These are phyloP conservation scores for Camellia oleifera DNA, from an alignment of 179 eudicot genomes.

Conservation along the genomic window DNA sequence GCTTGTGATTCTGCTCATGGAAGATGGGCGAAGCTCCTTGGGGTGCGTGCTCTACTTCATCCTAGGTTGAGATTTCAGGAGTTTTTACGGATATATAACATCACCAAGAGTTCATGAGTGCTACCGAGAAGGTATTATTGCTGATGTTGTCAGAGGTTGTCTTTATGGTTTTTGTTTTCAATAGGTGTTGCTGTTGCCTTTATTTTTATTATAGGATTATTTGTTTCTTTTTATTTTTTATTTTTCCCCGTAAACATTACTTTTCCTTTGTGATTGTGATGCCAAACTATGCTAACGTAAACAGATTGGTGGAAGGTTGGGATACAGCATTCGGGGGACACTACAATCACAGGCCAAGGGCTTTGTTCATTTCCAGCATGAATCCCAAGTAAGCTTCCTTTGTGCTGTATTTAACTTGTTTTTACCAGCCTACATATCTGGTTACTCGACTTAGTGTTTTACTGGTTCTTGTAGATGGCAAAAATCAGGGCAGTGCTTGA, in stretches of 20 bases:
- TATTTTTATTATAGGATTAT: background rate
- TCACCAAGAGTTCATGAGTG: conserved; percentile 87
- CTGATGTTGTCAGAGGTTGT: background rate
- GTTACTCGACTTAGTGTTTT: conserved; percentile 16
- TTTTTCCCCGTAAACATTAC: conserved; percentile 1
- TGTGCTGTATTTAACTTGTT: conserved; percentile 17
- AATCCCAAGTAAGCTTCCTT: conserved; percentile 70
- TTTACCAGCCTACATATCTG: background rate
- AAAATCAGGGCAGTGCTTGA: conserved; percentile 90
- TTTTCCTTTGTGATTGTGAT: conserved; percentile 28
- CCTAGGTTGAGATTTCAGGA: conserved; percentile 83
- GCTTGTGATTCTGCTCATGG: conserved; percentile 99
- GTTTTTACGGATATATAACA: conserved; percentile 68
- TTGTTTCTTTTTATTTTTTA: conserved; percentile 2
- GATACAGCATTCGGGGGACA: conserved; percentile 92
- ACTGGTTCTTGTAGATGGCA: conserved; percentile 59
- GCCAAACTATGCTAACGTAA: conserved; percentile 28
- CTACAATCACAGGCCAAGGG: conserved; percentile 96
- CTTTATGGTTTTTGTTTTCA: too few relatives aligned
- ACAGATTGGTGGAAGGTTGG: conserved; percentile 99
- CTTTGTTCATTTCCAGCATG: conserved; percentile 94
- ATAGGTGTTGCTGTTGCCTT: too few relatives aligned
- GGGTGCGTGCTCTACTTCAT: conserved; percentile 94
- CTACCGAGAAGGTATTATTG: conserved; percentile 80
- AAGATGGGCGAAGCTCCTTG: conserved; percentile 99